Percentiles rank a stretch among this genome's conserved stretches.
Evolutionary conservation across 768 basidiomycete species (phyloP).

Genomic region (Phlebiopsis flavidoalba): DNA sequence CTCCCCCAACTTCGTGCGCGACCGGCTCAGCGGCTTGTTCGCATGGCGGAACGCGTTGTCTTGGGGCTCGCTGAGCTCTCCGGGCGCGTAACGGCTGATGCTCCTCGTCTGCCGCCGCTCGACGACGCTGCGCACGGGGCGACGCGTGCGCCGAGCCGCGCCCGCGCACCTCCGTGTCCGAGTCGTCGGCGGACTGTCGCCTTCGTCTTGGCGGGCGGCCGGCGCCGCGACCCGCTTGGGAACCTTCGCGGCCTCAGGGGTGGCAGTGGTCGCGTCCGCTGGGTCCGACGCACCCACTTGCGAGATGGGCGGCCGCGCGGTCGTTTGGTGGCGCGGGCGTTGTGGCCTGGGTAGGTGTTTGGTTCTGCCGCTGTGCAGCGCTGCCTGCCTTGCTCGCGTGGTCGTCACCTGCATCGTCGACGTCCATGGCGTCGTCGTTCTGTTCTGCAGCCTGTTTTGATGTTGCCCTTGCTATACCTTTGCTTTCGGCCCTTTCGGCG

Average conservation of each 20-base stretch:
- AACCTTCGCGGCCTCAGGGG: neutral
- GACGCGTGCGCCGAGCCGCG: neutral
- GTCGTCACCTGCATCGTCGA: constrained; percentile 16
- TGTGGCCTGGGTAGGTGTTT: constrained; percentile 10
- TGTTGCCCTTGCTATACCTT: constrained; percentile 19
- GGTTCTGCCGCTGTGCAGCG: constrained; percentile 2
- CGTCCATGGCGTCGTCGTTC: constrained; percentile 21
- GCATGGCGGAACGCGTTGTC: constrained; percentile 7
- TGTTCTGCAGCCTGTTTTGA: constrained; percentile 1
- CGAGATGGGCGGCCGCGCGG: constrained; percentile 4
- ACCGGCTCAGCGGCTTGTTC: constrained; percentile 9
- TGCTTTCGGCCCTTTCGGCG: constrained; percentile 13
- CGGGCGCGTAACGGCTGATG: constrained; percentile 9
- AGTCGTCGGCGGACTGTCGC: constrained; percentile 4
- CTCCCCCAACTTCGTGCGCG: constrained; percentile 3
- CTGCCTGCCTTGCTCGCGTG: constrained; percentile 16
- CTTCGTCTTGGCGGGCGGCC: constrained; percentile 6
- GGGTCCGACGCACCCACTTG: constrained; percentile 4
- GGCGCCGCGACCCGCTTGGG: constrained; percentile 10
- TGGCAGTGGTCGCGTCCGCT: neutral
- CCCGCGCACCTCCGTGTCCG: neutral
- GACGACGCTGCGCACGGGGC: constrained; percentile 4
- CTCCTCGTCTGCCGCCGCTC: constrained; percentile 15
- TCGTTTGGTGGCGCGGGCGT: constrained; percentile 8
- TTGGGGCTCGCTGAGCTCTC: neutral